Base-by-base conservation (phyloP, 257 asterid genomes). In the Solanum pennellii region DNA sequence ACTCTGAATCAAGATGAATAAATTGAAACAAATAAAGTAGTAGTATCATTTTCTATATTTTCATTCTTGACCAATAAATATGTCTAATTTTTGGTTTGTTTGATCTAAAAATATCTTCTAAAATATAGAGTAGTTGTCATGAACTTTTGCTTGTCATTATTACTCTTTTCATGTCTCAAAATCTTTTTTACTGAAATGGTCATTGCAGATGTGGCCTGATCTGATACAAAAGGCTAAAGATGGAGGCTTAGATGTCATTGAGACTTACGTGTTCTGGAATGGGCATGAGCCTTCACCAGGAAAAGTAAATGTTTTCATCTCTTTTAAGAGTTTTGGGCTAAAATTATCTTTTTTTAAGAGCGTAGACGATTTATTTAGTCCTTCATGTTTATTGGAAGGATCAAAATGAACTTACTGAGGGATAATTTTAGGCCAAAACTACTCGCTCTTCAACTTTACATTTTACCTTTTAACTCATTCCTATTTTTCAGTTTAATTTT, bases 211-310 rank as follows among this genome's bases (percentile, higher is more conserved):
- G 98, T 94, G 98, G 98, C 98, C 98, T 89, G 98, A 92, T 89
- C 95, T 96, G 86, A 92, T 96, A 31, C 93, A 88, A 39, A 96
- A 94, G 93, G 98, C 98, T 75, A 94, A 94, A 92, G 95, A 94
- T 90, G 98, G 98, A 89, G 98, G 98, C 29, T 91, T 96, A 87
- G 98, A 96, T 93, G 95, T 94, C 42, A 96, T 94, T 49, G 96
- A 94, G 79, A 94, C 98, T n/a, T 96, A 93, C 86, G 96, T 96
- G 4, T 96, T 96, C 77, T 96, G 98, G 98, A 96, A 94, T 88
- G 96, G 90, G 45, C 98, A 96, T 31, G 98, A 96, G 59, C 97
- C 98, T 15, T 92, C 96, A 82, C 98, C 95, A 37, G 98, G 98
- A 86, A 91, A 92, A 88, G 98, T 95, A 92, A 73, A 87, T 79